Evolutionary conservation across 768 basidiomycete genomes (phyloP), one percentile per base, ranked within the genome.

Genomic region (Phallus indusiatus): DNA sequence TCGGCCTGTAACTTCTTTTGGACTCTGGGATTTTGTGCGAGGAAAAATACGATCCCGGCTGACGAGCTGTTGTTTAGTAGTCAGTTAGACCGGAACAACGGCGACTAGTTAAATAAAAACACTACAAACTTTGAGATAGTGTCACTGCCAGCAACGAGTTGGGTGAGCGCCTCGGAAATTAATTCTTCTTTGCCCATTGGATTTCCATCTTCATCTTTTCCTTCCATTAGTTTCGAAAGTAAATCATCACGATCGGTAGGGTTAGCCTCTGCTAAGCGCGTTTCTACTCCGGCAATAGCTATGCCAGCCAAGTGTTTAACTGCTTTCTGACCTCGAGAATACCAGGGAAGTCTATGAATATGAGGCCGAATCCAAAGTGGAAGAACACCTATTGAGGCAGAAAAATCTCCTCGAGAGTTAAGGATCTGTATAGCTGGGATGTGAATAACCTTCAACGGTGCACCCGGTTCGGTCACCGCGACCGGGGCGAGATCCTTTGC

Each of bases 81-180:
- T 20, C 17, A 37, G 21, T 35, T 17, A 50, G 12, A n/a, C n/a
- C n/a, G n/a, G n/a, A 28, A n/a, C 33, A 28, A 28, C 7, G 7
- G 7, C 28, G 28, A 28, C 7, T 28, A 3, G 28, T 28, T 11
- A 33, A n/a, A 37, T 47, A 17, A 16, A 67, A 24, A 46, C 24
- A 62, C 48, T 22, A 59, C 84, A 61, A 64, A 90, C 89, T 95
- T 96, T 48, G 92, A 93, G 0, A 93, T 95, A 1, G 93, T 96
- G 66, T 96, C 93, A 2, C 86, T 88, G 1, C 92, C 92, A 7
- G 90, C 90, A 63, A 94, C 91, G n/a, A 94, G 78, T 53, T 92
- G 81, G 0, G 91, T 92, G n/a, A 90, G 71, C 48, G 88, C 86
- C 73, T 96, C 94, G 0, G 92, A 92, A 0, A 90, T 95, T 57